Evolutionary conservation across 345 rosid genomes (phyloP), one percentile per base, ranked within the genome.

Genomic region (Rhodamnia rubescens): DNA sequence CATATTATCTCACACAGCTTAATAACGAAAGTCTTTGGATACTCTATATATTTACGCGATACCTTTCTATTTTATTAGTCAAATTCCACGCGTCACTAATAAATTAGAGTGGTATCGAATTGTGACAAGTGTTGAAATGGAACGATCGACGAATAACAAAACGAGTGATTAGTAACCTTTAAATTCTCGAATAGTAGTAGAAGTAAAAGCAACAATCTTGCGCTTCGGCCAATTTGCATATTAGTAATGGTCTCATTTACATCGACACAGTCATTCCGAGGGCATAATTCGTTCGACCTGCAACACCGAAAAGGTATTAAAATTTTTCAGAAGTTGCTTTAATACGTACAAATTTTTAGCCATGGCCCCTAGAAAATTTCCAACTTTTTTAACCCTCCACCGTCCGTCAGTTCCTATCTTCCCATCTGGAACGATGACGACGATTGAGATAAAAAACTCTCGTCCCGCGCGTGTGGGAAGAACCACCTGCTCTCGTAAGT

Each of bases 381-480:
- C 74, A 27, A 15, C 27, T 29, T 40, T 15, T 18, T 59, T 29
- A 3, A 59, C 40, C 49, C 49, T 47, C 49, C 74, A 59, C 74
- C 74, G 74, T 7, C 32, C 3, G 18, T 27, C 74, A 0, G 20
- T 27, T 0, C 16, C 20, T 27, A 6, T 6, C 27, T 15, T 18
- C 10, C 42, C 11, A 8, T 16, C 7, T 20, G 2, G 2, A 8
- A 1, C 10, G 78, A 64, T 42, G 12, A 32, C 16, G 78, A 32
- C 78, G 47, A 36, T 9, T 9, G 24, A 4, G 78, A 36, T 9
- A 47, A 9, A 69, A 47, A 47, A 9, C 69, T 27, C 69, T 20
- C 32, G n/a, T 44, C 26, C 16, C 52, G 90, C 90, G 90, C 87
- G 87, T 88, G 85, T 75, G 53, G 24, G 21, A 40, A 36, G 61